phyloP scores from a whole-genome alignment of 768 basidiomycete species.

The Lactifluus volemus region DNA sequence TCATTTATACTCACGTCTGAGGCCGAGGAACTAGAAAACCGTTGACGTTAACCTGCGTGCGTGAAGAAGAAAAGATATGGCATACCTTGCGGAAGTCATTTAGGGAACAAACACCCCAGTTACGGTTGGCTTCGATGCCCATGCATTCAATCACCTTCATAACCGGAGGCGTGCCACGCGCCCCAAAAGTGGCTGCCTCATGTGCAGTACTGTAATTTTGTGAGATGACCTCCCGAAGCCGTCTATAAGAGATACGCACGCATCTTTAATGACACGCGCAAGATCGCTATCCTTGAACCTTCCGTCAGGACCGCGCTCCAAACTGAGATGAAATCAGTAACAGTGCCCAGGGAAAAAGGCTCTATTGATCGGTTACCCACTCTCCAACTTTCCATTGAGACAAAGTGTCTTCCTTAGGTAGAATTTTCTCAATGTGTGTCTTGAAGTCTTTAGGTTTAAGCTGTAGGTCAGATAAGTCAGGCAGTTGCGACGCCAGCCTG shows the following conservation, averaged over 20 bases:
- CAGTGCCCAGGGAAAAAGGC: neutral
- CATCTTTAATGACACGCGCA: slow-evolving; percentile 54
- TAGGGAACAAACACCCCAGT: slow-evolving; percentile 75
- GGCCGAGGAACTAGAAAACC: slow-evolving; percentile 51
- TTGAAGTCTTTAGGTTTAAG: slow-evolving; percentile 45
- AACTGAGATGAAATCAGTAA: slow-evolving; percentile 27
- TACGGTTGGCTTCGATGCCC: slow-evolving; percentile 70
- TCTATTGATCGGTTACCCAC: slow-evolving; percentile 29
- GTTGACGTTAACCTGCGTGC: neutral
- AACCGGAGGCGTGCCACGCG: slow-evolving; percentile 58
- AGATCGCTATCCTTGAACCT: slow-evolving; percentile 64
- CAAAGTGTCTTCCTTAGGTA: slow-evolving; percentile 36
- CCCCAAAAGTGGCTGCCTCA: slow-evolving; percentile 65
- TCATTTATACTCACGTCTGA: slow-evolving; percentile 46
- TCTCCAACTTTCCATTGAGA: slow-evolving; percentile 59
- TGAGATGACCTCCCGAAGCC: neutral
- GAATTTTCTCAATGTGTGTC: slow-evolving; percentile 31
- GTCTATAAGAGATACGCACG: slow-evolving; percentile 38
- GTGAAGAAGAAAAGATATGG: neutral
- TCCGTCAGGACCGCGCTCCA: slow-evolving; percentile 47
- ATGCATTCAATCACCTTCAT: slow-evolving; percentile 78
- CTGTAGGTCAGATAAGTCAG: slow-evolving; percentile 17
- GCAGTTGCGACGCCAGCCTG: neutral
- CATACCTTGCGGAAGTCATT: slow-evolving; percentile 71
- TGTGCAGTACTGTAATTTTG: slow-evolving; percentile 47